phyloP scores from a whole-genome alignment of 441 rosid species.

The Cnidoscolus chayamansa region DNA sequence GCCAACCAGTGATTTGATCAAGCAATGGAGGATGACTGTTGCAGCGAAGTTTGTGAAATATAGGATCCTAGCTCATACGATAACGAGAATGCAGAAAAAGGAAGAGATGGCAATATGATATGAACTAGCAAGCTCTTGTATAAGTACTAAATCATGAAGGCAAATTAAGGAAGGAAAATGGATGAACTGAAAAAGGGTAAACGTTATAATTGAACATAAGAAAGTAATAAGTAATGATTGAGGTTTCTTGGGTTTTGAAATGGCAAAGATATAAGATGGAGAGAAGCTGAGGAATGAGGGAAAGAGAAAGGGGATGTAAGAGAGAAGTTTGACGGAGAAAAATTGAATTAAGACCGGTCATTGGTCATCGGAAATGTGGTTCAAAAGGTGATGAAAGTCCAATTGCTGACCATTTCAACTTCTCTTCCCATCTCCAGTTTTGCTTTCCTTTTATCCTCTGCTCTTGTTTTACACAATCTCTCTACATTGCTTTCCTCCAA shows the following conservation, averaged over 20 bases:
- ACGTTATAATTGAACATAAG: neutral
- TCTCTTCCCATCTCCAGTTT: neutral
- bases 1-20: neutral
- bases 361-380: conserved; percentile 42
- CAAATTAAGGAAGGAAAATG: neutral
- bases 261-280: neutral
- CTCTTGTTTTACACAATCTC: no score
- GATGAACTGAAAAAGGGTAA: neutral
- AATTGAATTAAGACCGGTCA: conserved; percentile 41
- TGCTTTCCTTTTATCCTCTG: neutral
- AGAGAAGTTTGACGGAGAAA: conserved; percentile 39
- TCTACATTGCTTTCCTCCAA: no score
- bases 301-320: neutral
- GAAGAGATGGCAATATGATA: no score
- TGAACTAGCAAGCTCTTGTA: neutral
- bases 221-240: neutral
- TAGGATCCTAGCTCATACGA: no score
- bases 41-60: no score
- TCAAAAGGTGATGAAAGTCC: conserved; percentile 33
- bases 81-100: no score
- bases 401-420: conserved; percentile 56
- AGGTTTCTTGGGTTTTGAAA: conserved; percentile 7
- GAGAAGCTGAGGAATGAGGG: neutral
- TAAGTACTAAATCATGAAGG: no score
- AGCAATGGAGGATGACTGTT: no score